A percentile compares a stretch with the other conserved stretches of the same genome.
These are phyloP conservation scores for Monosporascus sp. DNA, from an alignment of 2,329 filamentous ascomycete species.

Conservation along the genomic window DNA sequence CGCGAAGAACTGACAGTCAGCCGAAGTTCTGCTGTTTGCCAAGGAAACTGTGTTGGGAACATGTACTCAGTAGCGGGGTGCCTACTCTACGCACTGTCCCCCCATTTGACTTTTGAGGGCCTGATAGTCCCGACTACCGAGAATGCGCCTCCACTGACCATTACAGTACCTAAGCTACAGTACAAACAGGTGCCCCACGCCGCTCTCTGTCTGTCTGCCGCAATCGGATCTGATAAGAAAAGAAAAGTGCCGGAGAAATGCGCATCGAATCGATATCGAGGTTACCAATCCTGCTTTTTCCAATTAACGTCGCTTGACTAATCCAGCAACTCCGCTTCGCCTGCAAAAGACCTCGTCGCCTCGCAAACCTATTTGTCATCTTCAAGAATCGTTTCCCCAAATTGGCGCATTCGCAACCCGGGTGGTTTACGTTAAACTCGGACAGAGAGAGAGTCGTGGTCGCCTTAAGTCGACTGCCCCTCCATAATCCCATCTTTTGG, in stretches of 20 bases:
- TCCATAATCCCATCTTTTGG: background rate
- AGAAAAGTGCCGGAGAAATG: conserved; percentile 9
- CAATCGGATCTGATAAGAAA: conserved; percentile 22
- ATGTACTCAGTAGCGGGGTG: background rate
- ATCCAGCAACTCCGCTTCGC: conserved; percentile 12
- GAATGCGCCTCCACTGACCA: no score
- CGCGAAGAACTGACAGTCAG: background rate
- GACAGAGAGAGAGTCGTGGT: background rate
- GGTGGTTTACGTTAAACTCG: conserved; percentile 14
- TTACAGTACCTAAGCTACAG: no score
- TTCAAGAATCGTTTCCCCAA: background rate
- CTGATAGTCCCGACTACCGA: no score
- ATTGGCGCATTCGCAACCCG: background rate
- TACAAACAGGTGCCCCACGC: no score
- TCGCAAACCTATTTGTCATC: conserved; percentile 3
- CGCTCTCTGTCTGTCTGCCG: conserved; percentile 3
- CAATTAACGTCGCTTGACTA: conserved; percentile 12
- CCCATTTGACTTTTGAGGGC: no score
- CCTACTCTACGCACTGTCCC: no score
- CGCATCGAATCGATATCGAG: conserved; percentile 8
- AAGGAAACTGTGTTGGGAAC: background rate
- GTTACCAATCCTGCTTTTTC: conserved; percentile 7
- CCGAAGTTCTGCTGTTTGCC: background rate
- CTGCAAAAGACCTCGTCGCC: background rate
- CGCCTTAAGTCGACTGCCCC: conserved; percentile 1